Evolutionary conservation across 805 yeast species (phyloP).

Genomic region (Kazachstania psychrophila): DNA sequence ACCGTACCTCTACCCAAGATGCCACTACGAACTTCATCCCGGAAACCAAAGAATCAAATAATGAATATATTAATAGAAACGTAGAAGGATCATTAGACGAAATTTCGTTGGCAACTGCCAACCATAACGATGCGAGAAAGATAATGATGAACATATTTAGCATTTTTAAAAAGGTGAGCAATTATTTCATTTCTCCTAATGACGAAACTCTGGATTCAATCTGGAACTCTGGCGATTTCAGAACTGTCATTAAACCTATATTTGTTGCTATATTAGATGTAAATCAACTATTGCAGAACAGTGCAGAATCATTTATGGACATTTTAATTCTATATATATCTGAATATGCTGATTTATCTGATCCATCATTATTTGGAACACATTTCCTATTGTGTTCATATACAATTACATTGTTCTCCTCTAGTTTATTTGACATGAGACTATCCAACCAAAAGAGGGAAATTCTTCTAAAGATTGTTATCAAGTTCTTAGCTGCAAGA

Average conservation of each 20-base stretch:
- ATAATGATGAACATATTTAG: constrained; percentile 16
- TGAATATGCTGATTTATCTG: constrained; percentile 4
- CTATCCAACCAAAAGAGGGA: constrained; percentile 26
- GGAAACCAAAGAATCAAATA: no score
- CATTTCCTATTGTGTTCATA: constrained; percentile 22
- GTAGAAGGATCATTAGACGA: no score
- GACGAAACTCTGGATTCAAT: constrained; percentile 4
- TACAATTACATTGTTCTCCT: constrained; percentile 30
- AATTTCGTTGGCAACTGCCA: no score
- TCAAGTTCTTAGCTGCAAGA: constrained; percentile 32
- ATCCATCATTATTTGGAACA: constrained; percentile 4
- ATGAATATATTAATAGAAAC: no score
- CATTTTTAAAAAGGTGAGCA: constrained; percentile 15
- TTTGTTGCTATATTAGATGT: constrained; percentile 31
- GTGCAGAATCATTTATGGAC: constrained; percentile 30
- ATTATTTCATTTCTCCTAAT: constrained; percentile 10
- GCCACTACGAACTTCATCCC: no score
- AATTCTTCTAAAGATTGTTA: constrained; percentile 30
- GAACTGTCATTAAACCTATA: constrained; percentile 26
- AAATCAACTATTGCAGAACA: constrained; percentile 26
- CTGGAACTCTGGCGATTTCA: constrained; percentile 9
- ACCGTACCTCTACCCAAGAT: no score
- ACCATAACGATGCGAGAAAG: constrained; percentile 15
- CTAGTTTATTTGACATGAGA: constrained; percentile 22
- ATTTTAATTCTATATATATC: constrained; percentile 13